Percentiles rank a stretch among this genome's conserved stretches.
Conservation (phyloP, 1,284 basidiomycete genomes). For the Austroboletus novae-zelandiae region DNA sequence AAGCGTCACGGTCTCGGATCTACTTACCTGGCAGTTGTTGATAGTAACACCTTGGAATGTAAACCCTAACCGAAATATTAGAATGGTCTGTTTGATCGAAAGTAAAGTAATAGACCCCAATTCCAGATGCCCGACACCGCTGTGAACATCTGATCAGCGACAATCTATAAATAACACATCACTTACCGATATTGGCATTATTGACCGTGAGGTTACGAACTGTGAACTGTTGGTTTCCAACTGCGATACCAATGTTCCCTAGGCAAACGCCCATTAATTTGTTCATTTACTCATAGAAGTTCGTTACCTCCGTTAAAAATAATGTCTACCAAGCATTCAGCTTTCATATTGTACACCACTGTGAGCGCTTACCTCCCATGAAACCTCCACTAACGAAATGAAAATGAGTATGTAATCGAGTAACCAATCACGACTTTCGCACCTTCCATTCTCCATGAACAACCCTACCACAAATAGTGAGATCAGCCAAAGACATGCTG, state of each 20-base stretch:
- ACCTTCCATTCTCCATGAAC: conserved; percentile 64
- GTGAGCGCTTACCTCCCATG: conserved; percentile 43
- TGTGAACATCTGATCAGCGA: conserved; percentile 11
- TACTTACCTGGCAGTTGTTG: conserved; percentile 46
- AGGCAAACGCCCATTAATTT: background rate
- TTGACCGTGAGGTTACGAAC: conserved; percentile 54
- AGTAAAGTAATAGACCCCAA: conserved; percentile 36
- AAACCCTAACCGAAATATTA: conserved; percentile 34
- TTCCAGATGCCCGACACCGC: conserved; percentile 44
- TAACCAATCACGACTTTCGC: conserved; percentile 2
- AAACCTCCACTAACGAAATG: conserved; percentile 46
- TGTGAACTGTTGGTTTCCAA: conserved; percentile 56
- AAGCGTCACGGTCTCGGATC: background rate
- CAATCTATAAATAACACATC: background rate
- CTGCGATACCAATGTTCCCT: conserved; percentile 44
- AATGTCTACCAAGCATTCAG: conserved; percentile 38
- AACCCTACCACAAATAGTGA: conserved; percentile 24
- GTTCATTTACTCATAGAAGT: background rate
- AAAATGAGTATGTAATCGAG: background rate
- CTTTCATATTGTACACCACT: background rate
- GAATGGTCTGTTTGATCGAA: background rate
- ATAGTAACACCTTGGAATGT: conserved; percentile 49
- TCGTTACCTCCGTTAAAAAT: conserved; percentile 45
- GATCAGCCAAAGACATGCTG: background rate
- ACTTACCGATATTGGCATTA: conserved; percentile 42